A percentile compares a stretch with the other conserved stretches of the same genome.
Evolutionary conservation across 495 filamentous ascomycete species (phyloP).

Genomic region (Glutinoglossum americanum): DNA sequence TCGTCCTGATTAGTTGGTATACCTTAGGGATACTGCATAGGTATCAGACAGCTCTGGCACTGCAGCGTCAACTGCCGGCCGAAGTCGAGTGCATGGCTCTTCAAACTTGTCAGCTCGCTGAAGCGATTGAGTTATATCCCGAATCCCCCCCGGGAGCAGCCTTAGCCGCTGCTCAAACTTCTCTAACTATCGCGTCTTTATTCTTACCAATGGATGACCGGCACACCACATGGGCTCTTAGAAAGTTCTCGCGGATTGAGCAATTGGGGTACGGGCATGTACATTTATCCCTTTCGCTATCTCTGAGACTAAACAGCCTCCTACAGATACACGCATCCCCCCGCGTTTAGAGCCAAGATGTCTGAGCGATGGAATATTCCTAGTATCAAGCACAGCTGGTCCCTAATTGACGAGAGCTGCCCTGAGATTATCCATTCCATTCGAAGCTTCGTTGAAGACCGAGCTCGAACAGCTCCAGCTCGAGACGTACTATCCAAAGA

Average conservation of each 20-base stretch:
- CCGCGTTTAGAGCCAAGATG: constrained; percentile 50
- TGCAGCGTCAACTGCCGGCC: constrained; percentile 26
- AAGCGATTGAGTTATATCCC: constrained; percentile 53
- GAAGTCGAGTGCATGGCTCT: constrained; percentile 40
- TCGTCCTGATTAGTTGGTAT: constrained; percentile 55
- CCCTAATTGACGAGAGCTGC: constrained; percentile 59
- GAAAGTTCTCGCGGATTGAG: constrained; percentile 62
- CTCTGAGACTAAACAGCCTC: not conserved
- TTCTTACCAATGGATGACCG: constrained; percentile 53
- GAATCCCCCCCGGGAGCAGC: constrained; percentile 44
- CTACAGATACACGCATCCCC: constrained; percentile 58
- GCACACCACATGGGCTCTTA: constrained; percentile 65
- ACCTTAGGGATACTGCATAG: constrained; percentile 61
- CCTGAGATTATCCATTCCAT: constrained; percentile 49
- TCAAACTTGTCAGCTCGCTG: constrained; percentile 52
- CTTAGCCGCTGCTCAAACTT: constrained; percentile 51
- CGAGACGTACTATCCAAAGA: constrained; percentile 41
- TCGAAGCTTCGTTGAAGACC: constrained; percentile 52
- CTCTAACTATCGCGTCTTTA: constrained; percentile 50
- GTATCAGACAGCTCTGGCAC: constrained; percentile 37
- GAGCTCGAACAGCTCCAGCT: constrained; percentile 31
- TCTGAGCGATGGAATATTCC: constrained; percentile 46
- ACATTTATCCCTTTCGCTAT: not conserved
- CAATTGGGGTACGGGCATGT: constrained; percentile 46
- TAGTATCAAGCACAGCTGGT: constrained; percentile 48